Evolutionary conservation across 1,284 basidiomycete genomes (phyloP), one percentile per base, ranked within the genome.

Genomic region (Psilocybe mexicana): DNA sequence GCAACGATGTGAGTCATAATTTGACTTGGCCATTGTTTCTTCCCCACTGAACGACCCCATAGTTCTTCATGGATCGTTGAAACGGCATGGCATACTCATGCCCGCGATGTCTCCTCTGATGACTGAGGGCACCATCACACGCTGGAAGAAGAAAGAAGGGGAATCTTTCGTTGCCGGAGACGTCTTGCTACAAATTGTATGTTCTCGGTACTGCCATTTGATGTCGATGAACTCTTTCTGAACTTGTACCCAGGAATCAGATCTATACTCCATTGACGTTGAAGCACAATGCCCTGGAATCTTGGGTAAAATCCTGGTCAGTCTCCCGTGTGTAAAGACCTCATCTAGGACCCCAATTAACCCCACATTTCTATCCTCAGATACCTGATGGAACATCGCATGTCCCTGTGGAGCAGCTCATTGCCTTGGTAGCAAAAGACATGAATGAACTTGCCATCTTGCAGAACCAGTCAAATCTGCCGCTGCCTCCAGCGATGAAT

Each of bases 91-190:
- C 11, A 79, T 79, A 44, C 69, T 77, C 67, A 80, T 79, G 76
- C 77, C 79, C 46, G 75, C 75, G 12, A 74, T 80, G 72, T 78
- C 76, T 3, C 76, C 76, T n/a, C 71, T 77, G 45, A 77, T 77
- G 74, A 76, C 74, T 12, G 74, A 76, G 59, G 77, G 76, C 18
- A 76, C 72, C 5, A 74, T 79, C 43, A 73, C 72, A 6, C 65
- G 65, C 6, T 79, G 78, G 77, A 76, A 70, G 53, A 76, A 76
- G 67, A 75, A 72, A 62, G 75, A 79, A 63, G 78, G 76, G 6
- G 77, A 79, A 55, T 61, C 74, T 0, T 80, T 79, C 60, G 62
- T 56, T 26, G 70, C 72, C 42, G 77, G 76, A 2, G 77, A 79
- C 46, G 71, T 78, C 30, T 33, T 33, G 8, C 30, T 33, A 8